Conservation (phyloP, 441 rosid genomes). For the Theobroma grandiflorum region DNA sequence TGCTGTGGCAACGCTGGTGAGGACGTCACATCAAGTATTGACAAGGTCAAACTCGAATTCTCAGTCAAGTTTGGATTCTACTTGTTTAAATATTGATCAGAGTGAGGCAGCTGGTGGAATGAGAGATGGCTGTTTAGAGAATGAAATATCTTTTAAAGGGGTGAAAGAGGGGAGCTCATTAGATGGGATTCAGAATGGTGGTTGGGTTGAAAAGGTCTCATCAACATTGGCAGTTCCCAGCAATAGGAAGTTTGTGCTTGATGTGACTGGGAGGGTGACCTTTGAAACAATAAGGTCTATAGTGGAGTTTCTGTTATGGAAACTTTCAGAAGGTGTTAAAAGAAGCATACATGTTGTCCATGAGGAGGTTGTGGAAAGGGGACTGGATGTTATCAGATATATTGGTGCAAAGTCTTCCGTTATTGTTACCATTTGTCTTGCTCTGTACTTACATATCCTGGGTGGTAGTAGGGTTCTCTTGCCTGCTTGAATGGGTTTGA, state of each 20-base stretch:
- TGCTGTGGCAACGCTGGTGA: constrained; percentile 78
- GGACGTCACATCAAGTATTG: constrained; percentile 75
- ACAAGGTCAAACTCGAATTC: constrained; percentile 45
- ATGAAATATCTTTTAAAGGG: constrained; percentile 33
- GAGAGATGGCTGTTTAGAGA: constrained; percentile 29
- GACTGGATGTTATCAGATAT: constrained; percentile 66
- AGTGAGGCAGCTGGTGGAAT: constrained; percentile 29
- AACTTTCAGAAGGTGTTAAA: constrained; percentile 61
- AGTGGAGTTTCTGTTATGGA: constrained; percentile 64
- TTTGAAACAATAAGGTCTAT: constrained; percentile 69
- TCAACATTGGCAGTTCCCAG: constrained; percentile 76
- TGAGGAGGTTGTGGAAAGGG: constrained; percentile 67
- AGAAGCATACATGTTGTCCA: constrained; percentile 51
- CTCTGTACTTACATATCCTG: constrained; percentile 73
- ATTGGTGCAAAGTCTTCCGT: constrained; percentile 77
- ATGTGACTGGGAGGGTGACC: constrained; percentile 94
- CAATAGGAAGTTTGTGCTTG: constrained; percentile 82
- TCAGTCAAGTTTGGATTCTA: constrained; percentile 29
- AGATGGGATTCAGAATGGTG: constrained; percentile 44
- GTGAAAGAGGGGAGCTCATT: constrained; percentile 33
- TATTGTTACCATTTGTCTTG: constrained; percentile 76
- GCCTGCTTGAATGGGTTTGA: constrained; percentile 46
- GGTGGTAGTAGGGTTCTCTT: constrained; percentile 52
- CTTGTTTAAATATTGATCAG: constrained; percentile 41
- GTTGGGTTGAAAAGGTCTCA: constrained; percentile 65